Evolutionary conservation across 805 yeast genomes (phyloP), one percentile per base, ranked within the genome.

Genomic region (Wickerhamomyces canadensis): DNA sequence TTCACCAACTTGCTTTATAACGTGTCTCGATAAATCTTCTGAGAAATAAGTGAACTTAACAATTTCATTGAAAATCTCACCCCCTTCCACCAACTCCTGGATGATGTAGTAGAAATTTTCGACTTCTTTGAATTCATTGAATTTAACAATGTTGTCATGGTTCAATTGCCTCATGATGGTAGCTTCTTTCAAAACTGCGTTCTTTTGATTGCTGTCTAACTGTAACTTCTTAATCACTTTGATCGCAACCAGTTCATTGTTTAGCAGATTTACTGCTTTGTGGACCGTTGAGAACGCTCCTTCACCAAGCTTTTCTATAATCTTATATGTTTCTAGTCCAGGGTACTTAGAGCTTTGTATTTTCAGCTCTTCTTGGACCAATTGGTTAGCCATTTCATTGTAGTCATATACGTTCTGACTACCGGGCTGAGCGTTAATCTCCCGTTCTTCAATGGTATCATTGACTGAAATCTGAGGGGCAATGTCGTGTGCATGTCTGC

Each of bases 281-380:
- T 78, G 85, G 5, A 91, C 98, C 11, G 75, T 71, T 3, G 95
- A 85, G 56, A 91, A 89, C 0, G 97, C 97, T 8, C 98, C 98
- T 54, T 83, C 89, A 1, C 93, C 91, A 14, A 83, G 62, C 41
- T 62, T 59, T 28, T 62, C 68, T 28, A 60, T 34, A 17, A 65
- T 43, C 25, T 50, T 51, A 42, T 65, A 65, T 4, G 46, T 36
- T n/a, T 49, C 52, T 21, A 58, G 32, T 3, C 59, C 61, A 2
- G 55, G 51, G 28, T 44, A 56, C 35, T 47, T 38, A 4, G 50
- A 17, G 27, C 37, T 38, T 33, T 51, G 49, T 9, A 48, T 15
- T 29, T 38, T 43, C 6, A 41, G 42, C 39, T 52, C 57, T 34
- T 52, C 49, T 24, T 45, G 45, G 8, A 51, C 58, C 11, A 54